Base-by-base conservation (phyloP, 1,284 basidiomycete genomes). In the Sporisorium sorghi region DNA sequence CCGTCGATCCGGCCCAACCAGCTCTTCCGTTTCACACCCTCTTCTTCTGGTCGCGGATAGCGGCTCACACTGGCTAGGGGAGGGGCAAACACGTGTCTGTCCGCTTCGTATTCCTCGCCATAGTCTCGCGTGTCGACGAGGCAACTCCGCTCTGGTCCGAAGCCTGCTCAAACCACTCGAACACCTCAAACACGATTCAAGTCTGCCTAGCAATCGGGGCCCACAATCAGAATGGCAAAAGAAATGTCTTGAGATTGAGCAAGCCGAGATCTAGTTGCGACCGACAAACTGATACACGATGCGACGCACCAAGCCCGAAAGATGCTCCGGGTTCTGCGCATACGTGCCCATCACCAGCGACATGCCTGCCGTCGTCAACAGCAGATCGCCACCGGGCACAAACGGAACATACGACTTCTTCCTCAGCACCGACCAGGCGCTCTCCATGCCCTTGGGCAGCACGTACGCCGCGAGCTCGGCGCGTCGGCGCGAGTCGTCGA, bases 381-480 rank as follows among this genome's bases (percentile, higher is more conserved):
- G 82, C 86, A 84, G 90, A 88, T 81, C 93, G 87, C 80, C 93
- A 88, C 85, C 89, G 84, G 85, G 88, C 1, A 88, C 87, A 55
- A 87, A 86, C 4, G 92, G 91, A 23, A 95, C 90, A 85, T 89
- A 90, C 0, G 92, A 91, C 70, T 90, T 89, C 17, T 91, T 90
- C 43, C 92, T 85, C 15, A 91, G 89, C 76, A 91, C 89, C 1
- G 90, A 88, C 94, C 95, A 98, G 12, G 90, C 89, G 59, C 77
- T 74, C 60, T 83, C 80, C 47, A 82, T 85, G 0, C 90, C 92
- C 85, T 94, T 93, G n/a, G 95, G 95, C 40, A 97, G 86, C 4
- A 94, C 93, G 84, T 96, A 99, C 91, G 97, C 95, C 28, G 95
- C 93, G 71, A 96, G 86, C 85, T 96, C 93, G 3, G 89, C 90